phyloP scores from a whole-genome alignment of 495 filamentous ascomycete genomes.

The Cercophora newfieldiana region DNA sequence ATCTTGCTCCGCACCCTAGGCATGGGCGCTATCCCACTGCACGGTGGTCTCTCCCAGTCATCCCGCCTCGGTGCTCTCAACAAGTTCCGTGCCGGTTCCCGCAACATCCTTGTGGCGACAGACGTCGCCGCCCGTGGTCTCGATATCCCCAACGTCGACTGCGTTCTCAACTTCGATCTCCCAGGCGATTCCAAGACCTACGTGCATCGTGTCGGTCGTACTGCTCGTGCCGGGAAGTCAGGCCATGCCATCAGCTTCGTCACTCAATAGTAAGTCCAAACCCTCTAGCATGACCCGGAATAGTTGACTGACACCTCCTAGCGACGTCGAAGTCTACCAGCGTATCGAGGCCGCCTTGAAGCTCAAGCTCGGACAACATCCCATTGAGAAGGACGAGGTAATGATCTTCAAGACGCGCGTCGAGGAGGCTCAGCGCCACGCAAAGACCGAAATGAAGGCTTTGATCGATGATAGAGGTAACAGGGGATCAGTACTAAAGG shows the following conservation, averaged over 20 bases:
- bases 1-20: slow-evolving; percentile 76
- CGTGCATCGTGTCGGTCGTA: slow-evolving; percentile 92
- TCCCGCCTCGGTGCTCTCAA: slow-evolving; percentile 79
- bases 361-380: slow-evolving; percentile 59
- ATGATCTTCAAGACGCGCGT: slow-evolving; percentile 81
- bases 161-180: slow-evolving; percentile 86
- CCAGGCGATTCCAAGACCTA: slow-evolving; percentile 86
- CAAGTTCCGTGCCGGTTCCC: slow-evolving; percentile 75
- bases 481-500: slow-evolving; percentile 59
- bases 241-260: slow-evolving; percentile 81
- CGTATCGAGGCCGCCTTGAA: slow-evolving; percentile 82
- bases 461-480: slow-evolving; percentile 74
- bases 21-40: slow-evolving; percentile 79
- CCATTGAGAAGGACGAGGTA: slow-evolving; percentile 71
- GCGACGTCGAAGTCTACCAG: slow-evolving; percentile 80
- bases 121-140: slow-evolving; percentile 94
- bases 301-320: slow-evolving; percentile 12
- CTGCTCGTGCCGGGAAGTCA: slow-evolving; percentile 83
- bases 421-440: slow-evolving; percentile 79
- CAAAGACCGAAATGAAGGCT: slow-evolving; percentile 79
- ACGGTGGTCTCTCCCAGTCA: slow-evolving; percentile 85
- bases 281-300: neutral
- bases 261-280: slow-evolving; percentile 67
- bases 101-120: slow-evolving; percentile 90
- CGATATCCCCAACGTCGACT: slow-evolving; percentile 89